Base-by-base conservation (phyloP, 345 rosid species). In the Trapa bicornis region DNA sequence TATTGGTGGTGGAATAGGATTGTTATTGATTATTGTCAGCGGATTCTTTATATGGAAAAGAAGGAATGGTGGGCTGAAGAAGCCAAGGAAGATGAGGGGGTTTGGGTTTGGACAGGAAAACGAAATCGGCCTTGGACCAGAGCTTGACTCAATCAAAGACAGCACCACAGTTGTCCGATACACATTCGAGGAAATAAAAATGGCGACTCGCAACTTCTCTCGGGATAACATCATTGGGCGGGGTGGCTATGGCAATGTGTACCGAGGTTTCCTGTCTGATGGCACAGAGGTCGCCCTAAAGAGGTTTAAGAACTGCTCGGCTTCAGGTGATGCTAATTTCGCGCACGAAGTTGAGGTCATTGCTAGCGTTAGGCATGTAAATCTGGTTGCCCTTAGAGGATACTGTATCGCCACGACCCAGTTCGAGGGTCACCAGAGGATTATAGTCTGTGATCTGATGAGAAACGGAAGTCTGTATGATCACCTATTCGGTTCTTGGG, bases 201-300 rank as follows among this genome's bases (percentile, higher is more conserved):
- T 79, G 75, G 87, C 96, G 0, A 89, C 96, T 17, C 76, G 81
- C 75, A 87, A 76, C 70, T 92, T 89, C 81, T 80, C 87, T 3
- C 80, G 95, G 71, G 82, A 83, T 68, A 77, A 81, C 75, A 85
- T 92, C 52, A 78, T 89, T 33, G 96, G 98, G 53, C 76, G 77
- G 72, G 98, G 98, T 70, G 98, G 96, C 0, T 92, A 84, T 71
- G 98, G 98, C 41, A 92, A 92, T 80, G 98, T 89, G 54, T 89
- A 81, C 73, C 77, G 80, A 67, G 96, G 98, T 10, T 75, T 72
- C 48, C 73, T 89, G 76, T 71, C 67, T 1, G 91, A 92, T 68
- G 96, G 89, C 45, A 56, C 92, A 3, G 83, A 87, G 69, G 95
- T 87, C 69, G 98, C 98, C n/a, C 72, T 92, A 52, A 89, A 92